A percentile compares a stretch with the other conserved stretches of the same genome.
These are phyloP conservation scores for Phytophthora palmivora DNA, from an alignment of 352 stramenopile species.

Conservation along the genomic window DNA sequence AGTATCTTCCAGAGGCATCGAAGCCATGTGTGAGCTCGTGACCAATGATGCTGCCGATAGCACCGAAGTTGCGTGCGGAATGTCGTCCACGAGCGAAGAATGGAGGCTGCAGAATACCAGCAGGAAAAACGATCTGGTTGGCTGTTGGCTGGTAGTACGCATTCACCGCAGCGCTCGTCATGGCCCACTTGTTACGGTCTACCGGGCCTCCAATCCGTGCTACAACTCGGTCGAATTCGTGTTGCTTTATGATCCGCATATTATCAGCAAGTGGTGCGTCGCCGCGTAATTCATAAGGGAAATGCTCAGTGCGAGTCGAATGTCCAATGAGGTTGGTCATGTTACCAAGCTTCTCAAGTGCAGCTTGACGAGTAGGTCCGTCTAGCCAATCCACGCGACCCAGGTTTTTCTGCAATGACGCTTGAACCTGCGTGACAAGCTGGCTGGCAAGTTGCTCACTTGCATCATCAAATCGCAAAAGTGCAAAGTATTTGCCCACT, in stretches of 20 bases:
- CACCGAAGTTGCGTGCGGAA: conserved; percentile 93
- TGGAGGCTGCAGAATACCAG: conserved; percentile 94
- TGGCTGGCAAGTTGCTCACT: conserved; percentile 82
- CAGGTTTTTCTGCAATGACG: conserved; percentile 78
- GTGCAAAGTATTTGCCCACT: conserved; percentile 92
- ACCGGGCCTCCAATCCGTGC: conserved; percentile 50
- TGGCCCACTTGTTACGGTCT: conserved; percentile 84
- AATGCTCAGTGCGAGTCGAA: conserved; percentile 49
- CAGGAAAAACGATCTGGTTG: conserved; percentile 96
- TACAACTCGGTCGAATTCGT: conserved; percentile 56
- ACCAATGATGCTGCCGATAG: conserved; percentile 93
- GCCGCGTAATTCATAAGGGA: conserved; percentile 58
- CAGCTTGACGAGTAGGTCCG: conserved; percentile 73
- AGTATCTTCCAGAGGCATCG: conserved; percentile 93
- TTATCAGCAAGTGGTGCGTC: conserved; percentile 56
- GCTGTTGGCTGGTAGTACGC: conserved; percentile 78
- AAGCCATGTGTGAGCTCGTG: conserved; percentile 98
- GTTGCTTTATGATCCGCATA: conserved; percentile 49
- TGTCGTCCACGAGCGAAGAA: conserved; percentile 91
- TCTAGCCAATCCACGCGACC: conserved; percentile 92
- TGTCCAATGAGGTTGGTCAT: conserved; percentile 81
- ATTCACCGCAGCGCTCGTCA: conserved; percentile 94
- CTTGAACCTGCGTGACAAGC: conserved; percentile 89
- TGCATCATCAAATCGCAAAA: conserved; percentile 87
- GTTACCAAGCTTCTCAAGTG: conserved; percentile 89